Evolutionary conservation across 2,329 filamentous ascomycete genomes (phyloP), one percentile per base, ranked within the genome.

Genomic region (Lecanosticta acicola): DNA sequence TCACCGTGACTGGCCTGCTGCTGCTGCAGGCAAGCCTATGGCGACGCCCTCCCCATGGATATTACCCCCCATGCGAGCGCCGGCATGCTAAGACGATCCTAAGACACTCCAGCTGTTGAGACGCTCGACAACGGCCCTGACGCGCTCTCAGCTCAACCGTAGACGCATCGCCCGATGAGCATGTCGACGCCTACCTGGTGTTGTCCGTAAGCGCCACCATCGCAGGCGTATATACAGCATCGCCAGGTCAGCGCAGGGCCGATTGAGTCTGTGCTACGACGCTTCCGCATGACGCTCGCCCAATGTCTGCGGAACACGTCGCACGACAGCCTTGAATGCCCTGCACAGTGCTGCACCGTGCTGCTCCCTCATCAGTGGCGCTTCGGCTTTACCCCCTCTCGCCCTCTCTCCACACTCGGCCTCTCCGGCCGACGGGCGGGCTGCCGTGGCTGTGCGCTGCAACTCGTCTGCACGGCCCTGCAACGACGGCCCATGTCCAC

Each of bases 241-340:
- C 19, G n/a, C n/a, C n/a, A n/a, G n/a, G n/a, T n/a, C n/a, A n/a
- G n/a, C n/a, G n/a, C n/a, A n/a, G n/a, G n/a, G n/a, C n/a, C n/a
- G n/a, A n/a, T n/a, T n/a, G n/a, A n/a, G n/a, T n/a, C n/a, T n/a
- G n/a, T n/a, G n/a, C n/a, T n/a, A n/a, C n/a, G n/a, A 11, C 24
- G 5, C 24, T 29, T 5, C 24, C 11, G 24, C 24, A 29, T 29
- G 24, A 29, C 24, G 24, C 7, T 29, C 36, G 37, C 43, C 43
- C 43, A 45, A 45, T 45, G 36, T 29, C 18, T 11, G 26, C 14
- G 24, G 21, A 32, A 39, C 43, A 45, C 43, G 43, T 45, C 43
- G 43, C 43, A 45, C 36, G 20, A 29, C 26, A 34, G 17, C 11
- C 24, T 36, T 45, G 13, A 20, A 20, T 32, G 20, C 10, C 43